A percentile compares a stretch with the other conserved stretches of the same genome.
phyloP scores from a whole-genome alignment of 495 filamentous ascomycete genomes.

The Lophiostoma macrostomum region DNA sequence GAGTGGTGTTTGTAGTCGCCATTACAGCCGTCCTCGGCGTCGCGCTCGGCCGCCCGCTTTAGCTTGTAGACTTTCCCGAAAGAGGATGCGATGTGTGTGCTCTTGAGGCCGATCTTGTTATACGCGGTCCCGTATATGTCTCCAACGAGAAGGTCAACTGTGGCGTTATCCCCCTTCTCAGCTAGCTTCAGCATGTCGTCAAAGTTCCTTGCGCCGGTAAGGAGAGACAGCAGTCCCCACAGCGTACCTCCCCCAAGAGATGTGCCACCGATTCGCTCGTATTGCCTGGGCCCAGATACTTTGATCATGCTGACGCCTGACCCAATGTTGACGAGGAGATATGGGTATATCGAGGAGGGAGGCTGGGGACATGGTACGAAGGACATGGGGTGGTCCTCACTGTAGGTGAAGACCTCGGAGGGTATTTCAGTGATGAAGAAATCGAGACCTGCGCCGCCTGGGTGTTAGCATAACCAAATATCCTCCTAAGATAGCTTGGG shows the following conservation, averaged over 20 bases:
- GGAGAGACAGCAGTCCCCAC: conserved; percentile 86
- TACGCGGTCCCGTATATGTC: conserved; percentile 98
- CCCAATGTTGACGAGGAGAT: conserved; percentile 97
- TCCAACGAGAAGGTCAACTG: conserved; percentile 95
- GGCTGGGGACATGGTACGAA: conserved; percentile 59
- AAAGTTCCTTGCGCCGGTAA: conserved; percentile 86
- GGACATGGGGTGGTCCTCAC: conserved; percentile 79
- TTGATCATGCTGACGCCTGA: conserved; percentile 99
- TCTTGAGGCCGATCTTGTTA: conserved; percentile 89
- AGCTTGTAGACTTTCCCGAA: conserved; percentile 94
- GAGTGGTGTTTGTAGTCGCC: conserved; percentile 42
- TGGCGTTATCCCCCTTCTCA: conserved; percentile 85
- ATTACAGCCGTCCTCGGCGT: conserved; percentile 73
- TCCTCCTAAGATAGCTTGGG: not conserved
- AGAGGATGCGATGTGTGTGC: conserved; percentile 87
- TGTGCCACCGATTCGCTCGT: conserved; percentile 87
- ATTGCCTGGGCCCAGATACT: conserved; percentile 81
- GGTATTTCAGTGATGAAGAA: conserved; percentile 99
- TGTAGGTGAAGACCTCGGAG: conserved; percentile 93
- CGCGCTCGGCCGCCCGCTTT: conserved; percentile 71
- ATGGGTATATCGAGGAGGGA: conserved; percentile 79
- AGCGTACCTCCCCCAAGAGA: conserved; percentile 93
- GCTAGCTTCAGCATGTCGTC: conserved; percentile 95
- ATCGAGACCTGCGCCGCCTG: conserved; percentile 64
- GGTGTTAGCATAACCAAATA: conserved; percentile 2